phyloP scores from a whole-genome alignment of 495 filamentous ascomycete species.

The Tuber umbilicatum region DNA sequence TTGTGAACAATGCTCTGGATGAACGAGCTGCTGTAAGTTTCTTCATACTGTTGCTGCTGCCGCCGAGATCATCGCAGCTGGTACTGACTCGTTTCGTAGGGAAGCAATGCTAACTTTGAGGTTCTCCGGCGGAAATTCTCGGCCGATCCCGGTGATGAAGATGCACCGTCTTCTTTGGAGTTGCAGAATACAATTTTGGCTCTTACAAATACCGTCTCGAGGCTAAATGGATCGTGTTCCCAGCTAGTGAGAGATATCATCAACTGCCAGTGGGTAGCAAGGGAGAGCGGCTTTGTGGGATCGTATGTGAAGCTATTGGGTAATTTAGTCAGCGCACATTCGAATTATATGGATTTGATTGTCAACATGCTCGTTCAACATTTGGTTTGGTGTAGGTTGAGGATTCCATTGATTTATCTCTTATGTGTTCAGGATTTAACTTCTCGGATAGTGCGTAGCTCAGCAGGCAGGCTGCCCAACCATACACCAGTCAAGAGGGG shows the following conservation, averaged over 20 bases:
- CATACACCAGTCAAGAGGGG: slow-evolving; percentile 54
- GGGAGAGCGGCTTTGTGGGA: slow-evolving; percentile 71
- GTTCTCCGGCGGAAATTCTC: slow-evolving; percentile 37
- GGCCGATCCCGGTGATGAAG: slow-evolving; percentile 21
- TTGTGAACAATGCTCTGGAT: slow-evolving; percentile 36
- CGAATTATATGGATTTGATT: slow-evolving; percentile 54
- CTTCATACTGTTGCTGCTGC: slow-evolving; percentile 5
- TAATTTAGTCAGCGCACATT: slow-evolving; percentile 70
- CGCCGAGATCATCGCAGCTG: slow-evolving; percentile 12
- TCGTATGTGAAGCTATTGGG: slow-evolving; percentile 74
- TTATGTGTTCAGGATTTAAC: slow-evolving; percentile 4
- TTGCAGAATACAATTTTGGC: slow-evolving; percentile 47
- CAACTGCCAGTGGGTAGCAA: slow-evolving; percentile 72
- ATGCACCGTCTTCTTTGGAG: slow-evolving; percentile 33
- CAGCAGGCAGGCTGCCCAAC: slow-evolving; percentile 55
- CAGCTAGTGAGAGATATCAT: slow-evolving; percentile 68
- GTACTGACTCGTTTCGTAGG: slow-evolving; percentile 18
- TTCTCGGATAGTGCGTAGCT: slow-evolving; percentile 43
- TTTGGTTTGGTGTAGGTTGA: slow-evolving; percentile 53
- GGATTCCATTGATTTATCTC: not conserved
- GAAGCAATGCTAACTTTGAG: slow-evolving; percentile 34
- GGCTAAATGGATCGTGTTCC: slow-evolving; percentile 64
- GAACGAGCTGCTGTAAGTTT: slow-evolving; percentile 34
- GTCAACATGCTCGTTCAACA: slow-evolving; percentile 73
- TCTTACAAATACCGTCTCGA: slow-evolving; percentile 63